Percentiles rank a stretch among this genome's conserved stretches.
Evolutionary conservation across 106 monocot species (phyloP).

Genomic region (Vanilla planifolia): DNA sequence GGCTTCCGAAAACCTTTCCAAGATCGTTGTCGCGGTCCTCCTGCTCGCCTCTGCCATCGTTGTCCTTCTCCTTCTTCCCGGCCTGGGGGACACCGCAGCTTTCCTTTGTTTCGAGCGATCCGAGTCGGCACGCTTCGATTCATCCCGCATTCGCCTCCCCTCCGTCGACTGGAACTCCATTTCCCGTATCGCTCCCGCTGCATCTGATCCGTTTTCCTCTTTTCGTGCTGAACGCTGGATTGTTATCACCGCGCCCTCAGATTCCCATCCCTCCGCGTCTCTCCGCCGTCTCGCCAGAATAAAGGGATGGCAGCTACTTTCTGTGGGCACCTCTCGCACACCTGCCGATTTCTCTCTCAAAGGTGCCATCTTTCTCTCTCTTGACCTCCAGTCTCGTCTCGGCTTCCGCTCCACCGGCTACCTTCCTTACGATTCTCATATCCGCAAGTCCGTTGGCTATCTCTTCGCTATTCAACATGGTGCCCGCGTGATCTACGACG

Average conservation of each 20-base stretch:
- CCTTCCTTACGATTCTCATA: constrained; percentile 49
- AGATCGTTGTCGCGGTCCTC: constrained; percentile 1
- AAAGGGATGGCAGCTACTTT: constrained; percentile 82
- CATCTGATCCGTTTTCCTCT: constrained; percentile 6
- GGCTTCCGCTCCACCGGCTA: constrained; percentile 55
- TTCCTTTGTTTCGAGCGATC: constrained; percentile 23
- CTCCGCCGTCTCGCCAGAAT: constrained; percentile 41
- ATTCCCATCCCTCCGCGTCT: constrained; percentile 12
- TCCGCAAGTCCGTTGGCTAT: constrained; percentile 65
- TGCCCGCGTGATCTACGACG: constrained; percentile 75
- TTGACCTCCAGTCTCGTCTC: constrained; percentile 69
- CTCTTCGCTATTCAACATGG: constrained; percentile 90
- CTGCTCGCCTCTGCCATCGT: constrained; percentile 12
- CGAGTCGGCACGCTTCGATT: constrained; percentile 8
- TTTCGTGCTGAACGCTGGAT: constrained; percentile 23
- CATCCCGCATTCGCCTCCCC: constrained; percentile 7
- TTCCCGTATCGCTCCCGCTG: background rate
- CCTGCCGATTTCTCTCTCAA: constrained; percentile 61
- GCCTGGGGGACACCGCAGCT: constrained; percentile 10
- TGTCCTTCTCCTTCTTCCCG: constrained; percentile 6
- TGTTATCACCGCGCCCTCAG: constrained; percentile 11
- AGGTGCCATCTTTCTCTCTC: constrained; percentile 79
- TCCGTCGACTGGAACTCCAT: constrained; percentile 13
- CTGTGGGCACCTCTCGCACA: constrained; percentile 65
- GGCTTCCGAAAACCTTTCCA: constrained; percentile 9